A percentile compares a stretch with the other conserved stretches of the same genome.
Conservation (phyloP, 306 rosid genomes). For the Datisca glomerata region DNA sequence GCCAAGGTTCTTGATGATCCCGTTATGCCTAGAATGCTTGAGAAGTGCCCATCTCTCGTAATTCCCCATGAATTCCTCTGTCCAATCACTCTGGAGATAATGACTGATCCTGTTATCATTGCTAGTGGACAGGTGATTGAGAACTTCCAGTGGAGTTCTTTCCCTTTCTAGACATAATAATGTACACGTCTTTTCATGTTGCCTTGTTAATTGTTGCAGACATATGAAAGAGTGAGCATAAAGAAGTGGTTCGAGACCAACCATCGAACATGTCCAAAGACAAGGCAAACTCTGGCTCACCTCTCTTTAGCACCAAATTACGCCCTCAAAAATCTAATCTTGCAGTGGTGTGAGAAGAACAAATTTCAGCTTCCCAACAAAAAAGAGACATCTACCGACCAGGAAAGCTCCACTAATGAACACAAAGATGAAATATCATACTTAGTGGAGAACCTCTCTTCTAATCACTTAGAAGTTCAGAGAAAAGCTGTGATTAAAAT, state of each 20-base stretch:
- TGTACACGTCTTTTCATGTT: too few species aligned
- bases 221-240: conserved; percentile 75
- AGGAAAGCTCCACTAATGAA: conserved; percentile 17
- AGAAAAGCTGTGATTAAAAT: conserved; percentile 43
- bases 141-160: neutral
- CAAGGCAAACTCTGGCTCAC: conserved; percentile 28
- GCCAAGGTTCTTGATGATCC: conserved; percentile 33
- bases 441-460: conserved; percentile 38
- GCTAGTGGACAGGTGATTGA: conserved; percentile 73
- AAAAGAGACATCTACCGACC: conserved; percentile 8
- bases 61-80: conserved; percentile 81
- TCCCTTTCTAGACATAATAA: too few species aligned
- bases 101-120: conserved; percentile 69
- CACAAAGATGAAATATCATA: conserved; percentile 28
- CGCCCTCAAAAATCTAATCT: conserved; percentile 40
- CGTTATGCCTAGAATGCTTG: conserved; percentile 28
- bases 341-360: conserved; percentile 53
- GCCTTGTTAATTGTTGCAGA: too few species aligned
- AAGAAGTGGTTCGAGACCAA: conserved; percentile 51
- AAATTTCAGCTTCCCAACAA: conserved; percentile 37
- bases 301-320: conserved; percentile 23
- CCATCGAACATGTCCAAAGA: conserved; percentile 38
- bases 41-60: conserved; percentile 44
- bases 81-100: conserved; percentile 59
- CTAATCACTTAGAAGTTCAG: conserved; percentile 38